A percentile compares a stretch with the other conserved stretches of the same genome.
Evolutionary conservation across 2,329 filamentous ascomycete genomes (phyloP).

Genomic region (Xenoacremonium recifei): DNA sequence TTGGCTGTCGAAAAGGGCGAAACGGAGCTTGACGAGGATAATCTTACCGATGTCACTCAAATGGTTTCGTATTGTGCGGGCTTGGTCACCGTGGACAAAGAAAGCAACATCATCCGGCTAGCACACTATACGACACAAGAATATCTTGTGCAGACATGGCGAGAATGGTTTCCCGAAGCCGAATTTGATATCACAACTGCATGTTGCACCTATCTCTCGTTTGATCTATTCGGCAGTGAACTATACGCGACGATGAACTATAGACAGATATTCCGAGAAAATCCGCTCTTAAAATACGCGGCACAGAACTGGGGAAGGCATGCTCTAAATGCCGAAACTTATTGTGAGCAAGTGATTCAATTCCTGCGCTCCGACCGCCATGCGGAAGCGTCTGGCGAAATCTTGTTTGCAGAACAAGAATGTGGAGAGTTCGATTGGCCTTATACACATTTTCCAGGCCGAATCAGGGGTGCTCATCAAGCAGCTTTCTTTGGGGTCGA

Average conservation of each 20-base stretch:
- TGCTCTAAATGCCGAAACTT: not conserved
- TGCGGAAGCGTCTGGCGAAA: not conserved
- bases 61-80: constrained; percentile 39
- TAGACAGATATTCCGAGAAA: not conserved
- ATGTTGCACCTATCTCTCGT: not conserved
- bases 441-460: not conserved
- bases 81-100: constrained; percentile 37
- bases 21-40: constrained; percentile 29
- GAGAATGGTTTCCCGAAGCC: constrained; percentile 26
- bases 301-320: not conserved
- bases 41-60: constrained; percentile 28
- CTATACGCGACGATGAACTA: not conserved
- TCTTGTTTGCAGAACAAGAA: not conserved
- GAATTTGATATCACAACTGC: not conserved
- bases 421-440: not conserved
- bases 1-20: constrained; percentile 33
- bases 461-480: not conserved
- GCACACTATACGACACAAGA: constrained; percentile 45
- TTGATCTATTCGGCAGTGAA: not conserved
- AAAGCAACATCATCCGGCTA: constrained; percentile 36
- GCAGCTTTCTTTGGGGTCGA: not conserved
- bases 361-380: not conserved
- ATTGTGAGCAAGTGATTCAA: not conserved
- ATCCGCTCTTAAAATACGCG: not conserved
- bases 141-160: constrained; percentile 33